Conservation (phyloP, 495 filamentous ascomycete species). For the Penicillium manginii region DNA sequence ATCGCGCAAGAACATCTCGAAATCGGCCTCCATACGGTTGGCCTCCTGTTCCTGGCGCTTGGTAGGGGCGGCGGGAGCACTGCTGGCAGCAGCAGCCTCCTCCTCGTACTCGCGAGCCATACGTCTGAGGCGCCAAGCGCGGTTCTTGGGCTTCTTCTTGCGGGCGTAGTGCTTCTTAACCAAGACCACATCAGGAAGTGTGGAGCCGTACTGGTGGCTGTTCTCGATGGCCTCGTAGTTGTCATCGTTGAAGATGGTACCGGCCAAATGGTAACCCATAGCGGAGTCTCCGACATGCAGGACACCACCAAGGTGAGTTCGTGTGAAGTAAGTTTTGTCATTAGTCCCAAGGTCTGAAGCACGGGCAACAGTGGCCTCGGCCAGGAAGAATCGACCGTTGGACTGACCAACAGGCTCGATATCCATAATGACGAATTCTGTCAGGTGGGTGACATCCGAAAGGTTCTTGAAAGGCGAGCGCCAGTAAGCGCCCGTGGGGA, state of each 20-base stretch:
- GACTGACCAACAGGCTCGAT: slow-evolving; percentile 77
- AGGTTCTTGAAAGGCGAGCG: slow-evolving; percentile 79
- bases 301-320: slow-evolving; percentile 87
- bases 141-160: slow-evolving; percentile 81
- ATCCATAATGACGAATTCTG: slow-evolving; percentile 93
- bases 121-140: slow-evolving; percentile 91
- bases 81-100: slow-evolving; percentile 47
- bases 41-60: slow-evolving; percentile 73
- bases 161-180: slow-evolving; percentile 95
- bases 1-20: slow-evolving; percentile 95
- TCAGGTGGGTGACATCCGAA: slow-evolving; percentile 81
- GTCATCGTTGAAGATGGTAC: slow-evolving; percentile 88
- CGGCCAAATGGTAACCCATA: slow-evolving; percentile 86
- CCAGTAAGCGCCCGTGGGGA: slow-evolving; percentile 84
- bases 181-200: slow-evolving; percentile 88
- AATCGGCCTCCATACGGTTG: slow-evolving; percentile 84
- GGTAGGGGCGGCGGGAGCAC: slow-evolving; percentile 24
- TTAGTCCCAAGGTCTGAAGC: slow-evolving; percentile 89
- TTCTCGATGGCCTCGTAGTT: slow-evolving; percentile 79
- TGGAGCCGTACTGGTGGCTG: slow-evolving; percentile 67
- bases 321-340: slow-evolving; percentile 79
- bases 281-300: slow-evolving; percentile 90
- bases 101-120: slow-evolving; percentile 88
- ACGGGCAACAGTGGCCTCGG: slow-evolving; percentile 84
- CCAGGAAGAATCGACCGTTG: slow-evolving; percentile 81